Conservation (phyloP, 2,329 filamentous ascomycete species). For the Hypoxylon sp. region DNA sequence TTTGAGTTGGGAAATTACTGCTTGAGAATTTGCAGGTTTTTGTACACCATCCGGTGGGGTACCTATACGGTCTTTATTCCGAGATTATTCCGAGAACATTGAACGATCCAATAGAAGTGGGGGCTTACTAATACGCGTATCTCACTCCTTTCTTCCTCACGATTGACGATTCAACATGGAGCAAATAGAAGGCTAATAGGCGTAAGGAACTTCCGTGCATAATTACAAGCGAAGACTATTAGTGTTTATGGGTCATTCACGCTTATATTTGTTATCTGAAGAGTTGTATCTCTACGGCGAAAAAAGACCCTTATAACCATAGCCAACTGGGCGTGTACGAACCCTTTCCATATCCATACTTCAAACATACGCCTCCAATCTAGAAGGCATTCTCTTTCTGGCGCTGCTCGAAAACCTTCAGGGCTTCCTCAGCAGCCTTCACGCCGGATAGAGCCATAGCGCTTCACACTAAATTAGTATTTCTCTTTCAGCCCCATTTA, state of each 20-base stretch:
- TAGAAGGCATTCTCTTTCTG: conserved; percentile 81
- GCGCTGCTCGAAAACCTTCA: conserved; percentile 82
- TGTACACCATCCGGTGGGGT: conserved; percentile 6
- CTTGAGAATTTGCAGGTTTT: conserved; percentile 26
- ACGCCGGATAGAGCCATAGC: conserved; percentile 91
- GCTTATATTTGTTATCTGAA: conserved; percentile 12
- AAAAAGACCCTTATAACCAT: conserved; percentile 13
- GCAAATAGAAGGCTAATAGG: too few species aligned
- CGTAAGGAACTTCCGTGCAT: background rate
- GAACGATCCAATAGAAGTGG: too few species aligned
- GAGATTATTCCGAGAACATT: conserved; percentile 7
- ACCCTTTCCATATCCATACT: background rate
- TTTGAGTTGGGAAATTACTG: conserved; percentile 1
- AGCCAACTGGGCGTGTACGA: background rate
- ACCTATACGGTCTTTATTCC: conserved; percentile 3
- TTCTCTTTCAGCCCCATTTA: background rate
- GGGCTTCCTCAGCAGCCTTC: conserved; percentile 90
- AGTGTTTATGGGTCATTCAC: conserved; percentile 7
- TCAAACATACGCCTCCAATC: conserved; percentile 20
- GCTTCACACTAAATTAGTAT: conserved; percentile 59
- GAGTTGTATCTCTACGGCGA: conserved; percentile 16
- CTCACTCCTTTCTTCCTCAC: background rate
- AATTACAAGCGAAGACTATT: background rate
- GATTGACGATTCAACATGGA: too few species aligned
- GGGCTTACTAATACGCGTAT: background rate